Percentiles rank a stretch among this genome's conserved stretches.
Conservation (phyloP, 1,139 yeast species). For the Suhomyces anneliseae region DNA sequence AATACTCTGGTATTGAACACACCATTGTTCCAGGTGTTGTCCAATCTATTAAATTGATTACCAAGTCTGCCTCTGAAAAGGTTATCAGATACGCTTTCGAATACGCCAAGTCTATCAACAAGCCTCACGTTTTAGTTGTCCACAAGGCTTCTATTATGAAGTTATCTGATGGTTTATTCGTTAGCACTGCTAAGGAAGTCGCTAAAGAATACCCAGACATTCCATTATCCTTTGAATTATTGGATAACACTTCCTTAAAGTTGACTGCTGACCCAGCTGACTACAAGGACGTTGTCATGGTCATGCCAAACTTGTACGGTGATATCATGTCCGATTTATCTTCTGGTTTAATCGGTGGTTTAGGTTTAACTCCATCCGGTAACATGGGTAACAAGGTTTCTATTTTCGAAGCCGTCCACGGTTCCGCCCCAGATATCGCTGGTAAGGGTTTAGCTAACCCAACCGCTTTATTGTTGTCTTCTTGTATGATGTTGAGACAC, state of each 20-base stretch:
- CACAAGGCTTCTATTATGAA: constrained; percentile 99
- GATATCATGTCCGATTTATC: constrained; percentile 97
- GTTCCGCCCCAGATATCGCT: constrained; percentile 98
- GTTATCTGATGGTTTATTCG: constrained; percentile 95
- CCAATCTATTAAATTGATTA: constrained; percentile 95
- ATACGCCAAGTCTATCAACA: constrained; percentile 86
- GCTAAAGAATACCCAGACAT: constrained; percentile 92
- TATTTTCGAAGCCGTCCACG: constrained; percentile 98
- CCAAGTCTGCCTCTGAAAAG: constrained; percentile 94
- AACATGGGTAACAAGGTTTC: constrained; percentile 98
- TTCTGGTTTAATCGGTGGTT: constrained; percentile 96
- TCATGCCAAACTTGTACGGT: constrained; percentile 99
- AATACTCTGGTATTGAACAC: constrained; percentile 98
- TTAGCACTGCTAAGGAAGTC: constrained; percentile 84
- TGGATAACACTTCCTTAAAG: constrained; percentile 92
- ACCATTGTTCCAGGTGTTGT: constrained; percentile 98
- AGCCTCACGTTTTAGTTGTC: constrained; percentile 89
- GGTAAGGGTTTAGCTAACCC: constrained; percentile 99
- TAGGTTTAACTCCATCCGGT: constrained; percentile 98
- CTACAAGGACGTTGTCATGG: constrained; percentile 84
- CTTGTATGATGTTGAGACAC: constrained; percentile 99
- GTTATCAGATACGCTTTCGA: constrained; percentile 96
- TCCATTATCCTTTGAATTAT: constrained; percentile 77
- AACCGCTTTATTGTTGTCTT: constrained; percentile 91
- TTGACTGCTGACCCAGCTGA: constrained; percentile 86